A percentile compares a stretch with the other conserved stretches of the same genome.
Conservation (phyloP, 306 rosid genomes). For the Cicer arietinum region DNA sequence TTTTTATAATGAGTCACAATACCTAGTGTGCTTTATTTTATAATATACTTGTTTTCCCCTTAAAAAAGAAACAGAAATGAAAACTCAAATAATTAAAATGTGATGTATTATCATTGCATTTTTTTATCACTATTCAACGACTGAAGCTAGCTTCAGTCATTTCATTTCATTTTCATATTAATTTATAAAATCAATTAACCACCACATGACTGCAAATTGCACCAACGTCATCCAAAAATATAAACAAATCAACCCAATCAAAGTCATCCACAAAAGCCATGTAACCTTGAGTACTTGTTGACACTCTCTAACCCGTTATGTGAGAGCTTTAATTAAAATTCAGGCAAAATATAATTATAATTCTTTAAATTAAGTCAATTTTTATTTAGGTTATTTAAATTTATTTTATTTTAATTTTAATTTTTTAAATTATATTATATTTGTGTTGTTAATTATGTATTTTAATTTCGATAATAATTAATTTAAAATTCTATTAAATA, state of each 20-base stretch:
- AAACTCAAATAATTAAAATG: conserved; percentile 24
- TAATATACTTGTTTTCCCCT: no score
- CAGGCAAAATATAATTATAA: no score
- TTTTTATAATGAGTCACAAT: no score
- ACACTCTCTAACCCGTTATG: conserved; percentile 11
- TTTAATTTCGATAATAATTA: no score
- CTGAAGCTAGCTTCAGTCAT: conserved; percentile 25
- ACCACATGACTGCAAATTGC: conserved; percentile 30
- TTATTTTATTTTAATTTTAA: no score
- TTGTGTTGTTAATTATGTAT: no score
- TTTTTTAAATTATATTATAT: no score
- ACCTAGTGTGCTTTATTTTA: no score
- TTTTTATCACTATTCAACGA: conserved; percentile 30
- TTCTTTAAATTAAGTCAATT: no score
- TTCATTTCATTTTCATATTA: background rate
- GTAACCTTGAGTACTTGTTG: background rate
- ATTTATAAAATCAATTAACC: conserved; percentile 7
- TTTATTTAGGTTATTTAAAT: no score
- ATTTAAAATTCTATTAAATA: no score
- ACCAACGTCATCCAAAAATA: conserved; percentile 11
- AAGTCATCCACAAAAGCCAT: conserved; percentile 15
- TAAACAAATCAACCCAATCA: conserved; percentile 21
- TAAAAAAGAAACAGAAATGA: background rate
- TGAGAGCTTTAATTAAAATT: background rate
- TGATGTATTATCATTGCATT: background rate